Evolutionary conservation across 805 yeast species (phyloP), one percentile per base, ranked within the genome.

Genomic region (Hanseniaspora guilliermondii): DNA sequence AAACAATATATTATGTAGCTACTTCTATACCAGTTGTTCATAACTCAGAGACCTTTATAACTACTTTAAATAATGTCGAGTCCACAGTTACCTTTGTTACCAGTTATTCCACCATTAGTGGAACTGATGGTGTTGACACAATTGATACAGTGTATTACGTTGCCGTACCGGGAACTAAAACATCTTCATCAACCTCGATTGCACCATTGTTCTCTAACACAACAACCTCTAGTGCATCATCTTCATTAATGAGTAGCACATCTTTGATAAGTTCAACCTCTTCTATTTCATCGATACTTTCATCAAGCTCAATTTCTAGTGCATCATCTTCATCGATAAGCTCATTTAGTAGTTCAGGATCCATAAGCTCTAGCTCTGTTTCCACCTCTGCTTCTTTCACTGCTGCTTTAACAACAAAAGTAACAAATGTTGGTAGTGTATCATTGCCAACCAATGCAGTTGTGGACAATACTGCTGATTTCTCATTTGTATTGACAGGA

Each of bases 91-190:
- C 56, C 4, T 53, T 46, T 33, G 24, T 45, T 11, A 44, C 50
- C n/a, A 37, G 47, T 25, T 46, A 32, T 38, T 19, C 32, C 32
- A 53, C 56, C 12, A 32, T 24, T 30, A n/a, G 40, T 6, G 56
- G 56, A 27, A 22, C 40, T 16, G 56, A 53, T 40, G 56, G 56
- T 11, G n/a, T 14, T 8, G 52, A 39, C 17, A 53, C 56, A 2
- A 49, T 53, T 30, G 56, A 53, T 24, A 53, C 56, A 2, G 30
- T 27, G 4, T 42, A 42, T 24, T 42, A 42, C n/a, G 47, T 30
- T 42, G 47, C 36, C 27, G 47, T 42, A 16, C 47, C 47, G 2
- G 45, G 45, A 24, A n/a, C 21, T 7, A 16, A 42, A 12, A 27
- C 36, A 42, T 27, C 24, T 30, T 3, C 47, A 17, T 6, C 47